Percentiles rank a stretch among this genome's conserved stretches.
phyloP scores from a whole-genome alignment of 805 yeast species.

The Candida ortonii region DNA sequence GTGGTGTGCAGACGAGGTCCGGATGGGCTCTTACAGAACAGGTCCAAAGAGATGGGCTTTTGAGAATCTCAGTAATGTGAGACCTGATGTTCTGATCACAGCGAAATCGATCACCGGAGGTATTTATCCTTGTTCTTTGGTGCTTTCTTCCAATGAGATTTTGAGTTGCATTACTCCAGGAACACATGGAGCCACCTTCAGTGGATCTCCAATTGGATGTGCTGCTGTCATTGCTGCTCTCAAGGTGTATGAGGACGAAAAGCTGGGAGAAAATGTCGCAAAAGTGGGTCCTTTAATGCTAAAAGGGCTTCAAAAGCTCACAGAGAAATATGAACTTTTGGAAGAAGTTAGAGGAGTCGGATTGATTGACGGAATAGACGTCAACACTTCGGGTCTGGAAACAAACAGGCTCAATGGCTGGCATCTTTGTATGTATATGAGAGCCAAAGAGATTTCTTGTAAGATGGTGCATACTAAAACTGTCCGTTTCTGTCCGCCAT shows the following conservation, averaged over 20 bases:
- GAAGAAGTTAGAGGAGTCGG: slow-evolving; percentile 26
- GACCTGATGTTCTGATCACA: slow-evolving; percentile 28
- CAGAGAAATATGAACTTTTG: slow-evolving; percentile 18
- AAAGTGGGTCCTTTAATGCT: slow-evolving; percentile 20
- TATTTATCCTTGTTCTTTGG: slow-evolving; percentile 26
- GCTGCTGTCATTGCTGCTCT: slow-evolving; percentile 27
- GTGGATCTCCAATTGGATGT: slow-evolving; percentile 30
- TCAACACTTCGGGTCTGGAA: slow-evolving; percentile 16
- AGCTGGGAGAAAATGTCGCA: slow-evolving; percentile 21
- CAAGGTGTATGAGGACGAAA: slow-evolving; percentile 28
- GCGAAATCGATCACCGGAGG: slow-evolving; percentile 33
- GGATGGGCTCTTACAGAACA: slow-evolving; percentile 36
- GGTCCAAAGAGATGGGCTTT: slow-evolving; percentile 36
- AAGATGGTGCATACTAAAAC: slow-evolving; percentile 26
- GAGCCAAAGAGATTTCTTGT: slow-evolving; percentile 27
- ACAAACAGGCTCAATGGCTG: slow-evolving; percentile 18
- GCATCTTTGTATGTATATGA: slow-evolving; percentile 28
- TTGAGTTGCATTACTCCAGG: slow-evolving; percentile 28
- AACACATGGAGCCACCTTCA: slow-evolving; percentile 30
- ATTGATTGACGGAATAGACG: slow-evolving; percentile 25
- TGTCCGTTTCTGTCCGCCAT: slow-evolving; percentile 25
- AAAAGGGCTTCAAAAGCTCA: slow-evolving; percentile 18
- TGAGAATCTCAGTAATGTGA: slow-evolving; percentile 30
- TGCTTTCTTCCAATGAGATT: slow-evolving; percentile 21
- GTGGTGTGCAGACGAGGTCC: slow-evolving; percentile 38